Evolutionary conservation across 2,329 filamentous ascomycete species (phyloP).

Genomic region (Lachnellula cervina): DNA sequence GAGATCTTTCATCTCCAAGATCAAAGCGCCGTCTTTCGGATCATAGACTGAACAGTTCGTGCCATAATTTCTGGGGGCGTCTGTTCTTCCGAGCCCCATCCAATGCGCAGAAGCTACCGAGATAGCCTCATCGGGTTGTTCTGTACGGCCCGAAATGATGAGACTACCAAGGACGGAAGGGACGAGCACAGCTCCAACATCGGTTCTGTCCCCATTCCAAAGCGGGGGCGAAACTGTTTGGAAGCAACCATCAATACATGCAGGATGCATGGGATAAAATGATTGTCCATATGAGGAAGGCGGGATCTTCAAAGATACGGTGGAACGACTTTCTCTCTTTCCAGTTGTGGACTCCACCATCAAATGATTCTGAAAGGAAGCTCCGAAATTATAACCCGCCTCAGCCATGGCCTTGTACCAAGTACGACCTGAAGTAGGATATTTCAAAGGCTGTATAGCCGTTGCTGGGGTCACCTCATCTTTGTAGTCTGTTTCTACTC

Average conservation of each 20-base stretch:
- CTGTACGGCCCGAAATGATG: conserved; percentile 8
- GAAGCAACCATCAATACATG: conserved; percentile 11
- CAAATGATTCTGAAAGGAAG: conserved; percentile 18
- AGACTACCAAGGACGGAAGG: conserved; percentile 23
- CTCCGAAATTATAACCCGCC: conserved; percentile 22
- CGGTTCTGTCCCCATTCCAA: conserved; percentile 5
- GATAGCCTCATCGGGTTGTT: background rate
- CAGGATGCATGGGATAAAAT: conserved; percentile 15
- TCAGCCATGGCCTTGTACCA: conserved; percentile 21
- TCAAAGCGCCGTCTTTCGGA: background rate
- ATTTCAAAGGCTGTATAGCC: background rate
- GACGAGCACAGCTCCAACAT: conserved; percentile 11
- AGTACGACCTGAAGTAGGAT: background rate
- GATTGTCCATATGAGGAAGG: conserved; percentile 4
- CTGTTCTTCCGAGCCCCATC: conserved; percentile 15
- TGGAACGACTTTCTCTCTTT: background rate
- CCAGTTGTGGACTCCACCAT: conserved; percentile 3
- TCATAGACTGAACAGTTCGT: conserved; percentile 12
- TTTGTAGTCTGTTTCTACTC: conserved; percentile 4
- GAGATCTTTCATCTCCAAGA: conserved; percentile 18
- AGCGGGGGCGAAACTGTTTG: conserved; percentile 10
- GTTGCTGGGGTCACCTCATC: background rate
- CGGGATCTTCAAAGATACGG: conserved; percentile 1
- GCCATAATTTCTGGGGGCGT: conserved; percentile 16
- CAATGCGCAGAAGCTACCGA: conserved; percentile 7